Evolutionary conservation across 2,329 filamentous ascomycete species (phyloP).

Genomic region (Colletotrichum tamarilloi): DNA sequence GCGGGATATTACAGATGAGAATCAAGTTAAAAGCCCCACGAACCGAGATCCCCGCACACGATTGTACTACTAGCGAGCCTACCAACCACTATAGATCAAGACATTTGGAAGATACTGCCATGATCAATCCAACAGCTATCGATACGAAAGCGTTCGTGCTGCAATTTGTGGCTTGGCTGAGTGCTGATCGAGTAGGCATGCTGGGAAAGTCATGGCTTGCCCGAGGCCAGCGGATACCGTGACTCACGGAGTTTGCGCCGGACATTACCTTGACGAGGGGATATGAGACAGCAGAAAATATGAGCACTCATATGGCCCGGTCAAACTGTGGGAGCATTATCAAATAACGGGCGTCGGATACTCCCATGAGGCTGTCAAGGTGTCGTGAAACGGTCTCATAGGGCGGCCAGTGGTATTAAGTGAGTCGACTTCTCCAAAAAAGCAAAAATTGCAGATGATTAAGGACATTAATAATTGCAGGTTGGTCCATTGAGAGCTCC

Average conservation of each 20-base stretch:
- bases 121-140: conserved; percentile 11
- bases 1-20: conserved; percentile 26
- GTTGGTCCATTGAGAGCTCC: conserved; percentile 1
- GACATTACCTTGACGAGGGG: neutral
- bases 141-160: neutral
- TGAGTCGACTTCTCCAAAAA: neutral
- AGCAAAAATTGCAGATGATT: neutral
- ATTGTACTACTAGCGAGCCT: conserved; percentile 38
- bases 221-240: conserved; percentile 7
- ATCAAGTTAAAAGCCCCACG: conserved; percentile 14
- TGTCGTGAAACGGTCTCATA: conserved; percentile 1
- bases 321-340: neutral
- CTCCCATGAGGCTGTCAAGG: neutral
- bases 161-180: conserved; percentile 37
- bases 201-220: conserved; percentile 12
- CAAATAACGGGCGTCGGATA: neutral
- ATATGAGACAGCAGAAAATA: neutral
- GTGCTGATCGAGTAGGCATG: conserved; percentile 18
- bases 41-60: conserved; percentile 27
- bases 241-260: conserved; percentile 2
- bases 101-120: conserved; percentile 36
- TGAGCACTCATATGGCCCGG: neutral
- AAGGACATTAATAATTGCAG: neutral
- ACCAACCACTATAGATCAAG: conserved; percentile 41
- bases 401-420: conserved; percentile 25